Evolutionary conservation across 305 asterid species (phyloP).

Genomic region (Fraxinus latifolia): DNA sequence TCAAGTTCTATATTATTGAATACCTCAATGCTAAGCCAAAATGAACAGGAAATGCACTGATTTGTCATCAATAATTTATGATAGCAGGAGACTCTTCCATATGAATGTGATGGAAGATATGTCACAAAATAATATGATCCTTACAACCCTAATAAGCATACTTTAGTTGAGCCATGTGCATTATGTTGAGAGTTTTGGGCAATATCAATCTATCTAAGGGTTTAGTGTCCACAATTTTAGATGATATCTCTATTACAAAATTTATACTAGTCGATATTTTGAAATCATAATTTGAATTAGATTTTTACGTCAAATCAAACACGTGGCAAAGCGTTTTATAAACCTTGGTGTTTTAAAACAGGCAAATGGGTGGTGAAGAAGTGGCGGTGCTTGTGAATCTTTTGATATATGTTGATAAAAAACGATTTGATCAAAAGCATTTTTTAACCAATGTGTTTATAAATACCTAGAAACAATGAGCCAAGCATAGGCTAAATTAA

Average conservation of each 20-base stretch:
- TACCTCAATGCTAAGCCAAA: neutral
- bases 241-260: neutral
- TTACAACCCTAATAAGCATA: neutral
- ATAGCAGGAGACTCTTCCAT: constrained; percentile 13
- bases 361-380: neutral
- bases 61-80: neutral
- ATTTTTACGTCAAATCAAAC: neutral
- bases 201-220: neutral
- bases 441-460: neutral
- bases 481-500: neutral
- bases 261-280: neutral
- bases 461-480: neutral
- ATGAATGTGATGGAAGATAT: constrained; percentile 23
- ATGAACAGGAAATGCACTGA: neutral
- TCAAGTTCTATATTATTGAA: neutral
- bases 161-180: neutral
- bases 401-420: neutral
- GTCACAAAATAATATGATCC: constrained; percentile 25
- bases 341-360: neutral
- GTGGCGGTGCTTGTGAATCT: neutral
- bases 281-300: neutral
- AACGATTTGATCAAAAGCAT: too few species aligned
- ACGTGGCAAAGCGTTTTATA: neutral
- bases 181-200: neutral
- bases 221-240: neutral